phyloP scores from a whole-genome alignment of 108 stramenopile genomes.

The Epithemia pelagica region DNA sequence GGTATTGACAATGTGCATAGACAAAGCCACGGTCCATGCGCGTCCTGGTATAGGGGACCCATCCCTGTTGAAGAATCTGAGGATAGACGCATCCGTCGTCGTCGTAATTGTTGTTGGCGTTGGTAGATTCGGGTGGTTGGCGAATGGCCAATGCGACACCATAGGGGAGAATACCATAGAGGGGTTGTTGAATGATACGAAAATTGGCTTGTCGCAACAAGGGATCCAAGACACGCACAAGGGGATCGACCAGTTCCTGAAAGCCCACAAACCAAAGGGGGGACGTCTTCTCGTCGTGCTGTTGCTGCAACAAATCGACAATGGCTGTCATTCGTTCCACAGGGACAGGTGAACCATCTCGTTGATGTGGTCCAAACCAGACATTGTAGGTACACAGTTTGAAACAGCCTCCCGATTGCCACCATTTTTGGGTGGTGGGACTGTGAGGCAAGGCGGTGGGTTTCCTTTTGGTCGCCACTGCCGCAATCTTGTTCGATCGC shows the following conservation, averaged over 20 bases:
- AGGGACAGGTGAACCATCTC: constrained; percentile 14
- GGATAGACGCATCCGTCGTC: neutral
- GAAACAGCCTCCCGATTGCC: neutral
- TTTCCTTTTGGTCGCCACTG: neutral
- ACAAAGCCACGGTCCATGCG: constrained; percentile 43
- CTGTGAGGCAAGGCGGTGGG: neutral
- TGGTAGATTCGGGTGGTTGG: neutral
- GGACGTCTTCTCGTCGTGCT: neutral
- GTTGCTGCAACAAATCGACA: constrained; percentile 4
- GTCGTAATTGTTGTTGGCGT: constrained; percentile 5
- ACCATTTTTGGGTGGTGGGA: neutral
- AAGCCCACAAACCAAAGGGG: constrained; percentile 43
- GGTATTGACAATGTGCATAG: constrained; percentile 19
- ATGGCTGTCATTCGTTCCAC: constrained; percentile 46
- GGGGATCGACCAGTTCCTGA: constrained; percentile 42
- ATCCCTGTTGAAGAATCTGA: constrained; percentile 19
- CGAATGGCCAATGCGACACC: constrained; percentile 37
- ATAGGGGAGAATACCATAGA: constrained; percentile 12
- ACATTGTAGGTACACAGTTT: constrained; percentile 35
- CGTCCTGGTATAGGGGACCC: constrained; percentile 28
- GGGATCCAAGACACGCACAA: constrained; percentile 26
- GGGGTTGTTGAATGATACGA: constrained; percentile 27
- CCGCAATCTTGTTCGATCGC: neutral
- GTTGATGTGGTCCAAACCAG: constrained; percentile 42
- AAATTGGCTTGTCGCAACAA: constrained; percentile 29